These are phyloP conservation scores for Alternaria infectoria DNA, from an alignment of 2,329 filamentous ascomycete species.

Conservation along the genomic window DNA sequence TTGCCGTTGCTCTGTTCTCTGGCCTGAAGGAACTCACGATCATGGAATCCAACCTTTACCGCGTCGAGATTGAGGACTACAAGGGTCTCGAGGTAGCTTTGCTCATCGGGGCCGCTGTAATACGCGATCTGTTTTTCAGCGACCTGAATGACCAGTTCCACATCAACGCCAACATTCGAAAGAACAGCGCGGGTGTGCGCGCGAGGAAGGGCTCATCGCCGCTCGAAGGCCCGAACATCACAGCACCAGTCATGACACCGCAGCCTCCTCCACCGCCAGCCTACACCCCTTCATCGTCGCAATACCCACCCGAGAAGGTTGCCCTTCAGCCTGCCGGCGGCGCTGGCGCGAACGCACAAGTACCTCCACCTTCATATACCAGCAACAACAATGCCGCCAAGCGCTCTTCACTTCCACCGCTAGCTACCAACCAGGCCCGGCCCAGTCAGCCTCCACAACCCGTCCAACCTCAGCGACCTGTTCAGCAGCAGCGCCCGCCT, in stretches of 20 bases:
- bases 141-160: slow-evolving; percentile 81
- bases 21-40: slow-evolving; percentile 79
- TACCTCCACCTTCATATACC: slow-evolving; percentile 22
- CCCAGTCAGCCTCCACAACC: slow-evolving; percentile 14
- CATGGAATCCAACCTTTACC: slow-evolving; percentile 89
- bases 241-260: slow-evolving; percentile 43
- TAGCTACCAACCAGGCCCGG: slow-evolving; percentile 31
- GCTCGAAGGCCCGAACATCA: slow-evolving; percentile 31
- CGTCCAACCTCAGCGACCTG: slow-evolving; percentile 10
- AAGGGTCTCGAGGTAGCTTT: slow-evolving; percentile 91
- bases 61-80: slow-evolving; percentile 90
- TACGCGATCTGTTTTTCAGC: slow-evolving; percentile 67
- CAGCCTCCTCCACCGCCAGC: slow-evolving; percentile 36
- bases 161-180: slow-evolving; percentile 54
- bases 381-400: slow-evolving; percentile 26
- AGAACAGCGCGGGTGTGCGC: slow-evolving; percentile 46
- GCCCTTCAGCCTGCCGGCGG: slow-evolving; percentile 20
- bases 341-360: slow-evolving; percentile 22
- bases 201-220: slow-evolving; percentile 46
- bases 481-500: background rate
- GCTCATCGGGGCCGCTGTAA: slow-evolving; percentile 64
- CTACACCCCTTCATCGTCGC: slow-evolving; percentile 25
- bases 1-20: slow-evolving; percentile 84
- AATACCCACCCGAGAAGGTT: slow-evolving; percentile 30
- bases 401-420: slow-evolving; percentile 36